A percentile compares a stretch with the other conserved stretches of the same genome.
phyloP scores from a whole-genome alignment of 352 stramenopile species.

The Phytopythium boreale region DNA sequence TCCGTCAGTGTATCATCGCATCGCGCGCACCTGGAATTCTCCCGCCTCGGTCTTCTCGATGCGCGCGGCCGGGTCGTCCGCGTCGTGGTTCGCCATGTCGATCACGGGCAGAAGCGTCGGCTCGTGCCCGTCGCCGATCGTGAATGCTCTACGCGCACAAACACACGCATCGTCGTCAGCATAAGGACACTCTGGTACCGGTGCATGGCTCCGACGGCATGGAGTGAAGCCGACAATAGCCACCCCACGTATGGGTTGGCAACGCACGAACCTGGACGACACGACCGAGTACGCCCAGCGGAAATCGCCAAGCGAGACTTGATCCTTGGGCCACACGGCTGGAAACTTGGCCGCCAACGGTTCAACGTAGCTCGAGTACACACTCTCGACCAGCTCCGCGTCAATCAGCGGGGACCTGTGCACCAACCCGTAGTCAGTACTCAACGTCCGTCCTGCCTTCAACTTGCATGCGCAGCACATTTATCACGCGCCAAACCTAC shows the following conservation, averaged over 20 bases:
- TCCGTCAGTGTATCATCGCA: constrained; percentile 6
- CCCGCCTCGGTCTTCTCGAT: constrained; percentile 44
- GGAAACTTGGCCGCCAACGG: constrained; percentile 38
- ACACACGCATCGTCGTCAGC: neutral
- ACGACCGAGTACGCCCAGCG: constrained; percentile 67
- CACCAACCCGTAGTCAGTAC: neutral
- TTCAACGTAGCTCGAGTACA: constrained; percentile 35
- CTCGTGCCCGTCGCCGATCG: constrained; percentile 25
- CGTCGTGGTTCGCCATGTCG: constrained; percentile 75
- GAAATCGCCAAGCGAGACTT: constrained; percentile 41
- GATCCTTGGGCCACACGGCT: constrained; percentile 30
- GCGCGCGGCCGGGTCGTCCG: constrained; percentile 30
- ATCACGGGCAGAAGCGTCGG: constrained; percentile 71
- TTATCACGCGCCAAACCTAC: constrained; percentile 13
- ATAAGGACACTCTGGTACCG: neutral
- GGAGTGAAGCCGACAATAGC: too few relatives aligned
- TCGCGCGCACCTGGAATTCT: constrained; percentile 37
- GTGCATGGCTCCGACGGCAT: too few relatives aligned
- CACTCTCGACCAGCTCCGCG: constrained; percentile 45
- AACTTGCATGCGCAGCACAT: neutral
- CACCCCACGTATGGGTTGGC: neutral
- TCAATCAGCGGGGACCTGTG: constrained; percentile 47
- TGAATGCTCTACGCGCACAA: constrained; percentile 37
- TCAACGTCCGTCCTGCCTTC: neutral
- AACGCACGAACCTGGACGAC: constrained; percentile 46